Conservation (phyloP, 257 asterid species). For the Salvia hispanica region DNA sequence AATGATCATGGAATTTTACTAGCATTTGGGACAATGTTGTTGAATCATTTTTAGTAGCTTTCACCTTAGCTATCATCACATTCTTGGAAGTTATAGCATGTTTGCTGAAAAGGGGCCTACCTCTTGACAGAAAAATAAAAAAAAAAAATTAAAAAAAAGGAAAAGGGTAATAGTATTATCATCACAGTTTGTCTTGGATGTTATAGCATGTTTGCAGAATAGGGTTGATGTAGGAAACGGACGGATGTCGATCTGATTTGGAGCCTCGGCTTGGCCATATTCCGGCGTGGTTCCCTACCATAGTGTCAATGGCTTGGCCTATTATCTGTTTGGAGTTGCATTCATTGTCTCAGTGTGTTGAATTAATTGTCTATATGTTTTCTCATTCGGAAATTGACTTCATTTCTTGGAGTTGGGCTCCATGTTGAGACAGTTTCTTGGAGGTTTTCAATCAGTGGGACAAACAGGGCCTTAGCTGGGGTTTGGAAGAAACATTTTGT, state of each 20-base stretch:
- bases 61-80: conserved; percentile 1
- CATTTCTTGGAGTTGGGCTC: conserved; percentile 49
- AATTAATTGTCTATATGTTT: conserved; percentile 28
- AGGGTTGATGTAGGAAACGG: conserved; percentile 29
- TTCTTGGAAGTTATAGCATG: conserved; percentile 7
- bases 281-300: conserved; percentile 34
- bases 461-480: conserved; percentile 67
- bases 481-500: conserved; percentile 47
- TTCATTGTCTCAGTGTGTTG: conserved; percentile 29
- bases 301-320: conserved; percentile 41
- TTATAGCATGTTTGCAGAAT: conserved; percentile 15
- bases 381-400: conserved; percentile 40
- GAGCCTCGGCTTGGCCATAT: conserved; percentile 29
- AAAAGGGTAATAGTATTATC: not conserved
- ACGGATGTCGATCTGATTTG: conserved; percentile 30
- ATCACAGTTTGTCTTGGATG: conserved; percentile 30
- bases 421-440: conserved; percentile 46
- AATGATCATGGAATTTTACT: not conserved
- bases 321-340: conserved; percentile 44
- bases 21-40: not conserved
- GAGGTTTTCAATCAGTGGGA: conserved; percentile 41
- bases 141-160: not conserved
- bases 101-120: conserved; percentile 1
- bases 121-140: not conserved
- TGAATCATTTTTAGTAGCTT: not conserved